Percentiles rank a stretch among this genome's conserved stretches.
Evolutionary conservation across 768 basidiomycete genomes (phyloP).

Genomic region (Panaeolus papilionaceus): DNA sequence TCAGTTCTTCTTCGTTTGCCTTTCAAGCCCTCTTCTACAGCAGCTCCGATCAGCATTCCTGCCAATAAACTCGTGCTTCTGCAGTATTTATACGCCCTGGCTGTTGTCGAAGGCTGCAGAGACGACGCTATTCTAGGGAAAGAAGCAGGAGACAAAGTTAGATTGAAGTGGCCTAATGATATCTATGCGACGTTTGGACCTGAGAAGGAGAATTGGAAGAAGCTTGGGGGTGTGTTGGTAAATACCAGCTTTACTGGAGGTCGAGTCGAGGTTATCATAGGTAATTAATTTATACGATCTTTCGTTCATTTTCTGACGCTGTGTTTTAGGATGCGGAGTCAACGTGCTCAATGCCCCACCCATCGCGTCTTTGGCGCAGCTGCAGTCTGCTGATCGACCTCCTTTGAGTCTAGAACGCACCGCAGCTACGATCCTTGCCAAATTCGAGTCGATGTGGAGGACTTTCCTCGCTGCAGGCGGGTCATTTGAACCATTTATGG

Average conservation of each 20-base stretch:
- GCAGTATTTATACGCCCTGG: constrained; percentile 91
- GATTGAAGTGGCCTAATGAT: constrained; percentile 98
- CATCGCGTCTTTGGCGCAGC: constrained; percentile 79
- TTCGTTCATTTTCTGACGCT: constrained; percentile 15
- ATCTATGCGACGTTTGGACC: constrained; percentile 74
- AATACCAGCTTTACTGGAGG: constrained; percentile 84
- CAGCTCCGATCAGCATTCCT: constrained; percentile 35
- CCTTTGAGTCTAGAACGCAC: constrained; percentile 74
- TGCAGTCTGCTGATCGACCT: constrained; percentile 41
- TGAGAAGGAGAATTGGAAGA: constrained; percentile 59
- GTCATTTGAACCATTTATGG: constrained; percentile 82
- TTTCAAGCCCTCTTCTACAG: constrained; percentile 37
- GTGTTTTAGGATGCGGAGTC: constrained; percentile 77
- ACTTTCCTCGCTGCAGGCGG: constrained; percentile 69
- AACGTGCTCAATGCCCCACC: constrained; percentile 87
- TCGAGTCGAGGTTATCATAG: constrained; percentile 79
- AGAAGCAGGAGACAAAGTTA: constrained; percentile 56
- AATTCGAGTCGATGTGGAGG: constrained; percentile 83
- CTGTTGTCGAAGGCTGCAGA: constrained; percentile 86
- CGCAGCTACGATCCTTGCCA: constrained; percentile 73
- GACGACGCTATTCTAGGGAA: constrained; percentile 59
- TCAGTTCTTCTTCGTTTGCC: constrained; percentile 71
- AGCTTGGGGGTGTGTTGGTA: constrained; percentile 92
- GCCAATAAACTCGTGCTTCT: constrained; percentile 83
- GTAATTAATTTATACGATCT: constrained; percentile 46